phyloP scores from a whole-genome alignment of 345 rosid genomes.

The Ailanthus altissimus region DNA sequence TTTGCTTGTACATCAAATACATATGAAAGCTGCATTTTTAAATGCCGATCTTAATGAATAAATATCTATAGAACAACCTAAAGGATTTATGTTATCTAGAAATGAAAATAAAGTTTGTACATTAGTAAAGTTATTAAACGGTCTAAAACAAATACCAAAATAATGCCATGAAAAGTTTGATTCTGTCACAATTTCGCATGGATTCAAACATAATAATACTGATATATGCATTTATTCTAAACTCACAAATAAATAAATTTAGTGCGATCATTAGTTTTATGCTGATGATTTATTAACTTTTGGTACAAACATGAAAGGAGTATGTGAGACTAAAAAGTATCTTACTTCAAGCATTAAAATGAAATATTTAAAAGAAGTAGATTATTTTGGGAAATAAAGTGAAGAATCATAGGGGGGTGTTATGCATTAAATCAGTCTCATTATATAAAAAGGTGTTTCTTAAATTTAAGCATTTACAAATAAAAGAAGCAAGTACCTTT shows the following conservation, averaged over 20 bases:
- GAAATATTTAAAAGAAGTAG: not conserved
- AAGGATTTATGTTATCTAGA: not conserved
- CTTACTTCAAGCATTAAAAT: not conserved
- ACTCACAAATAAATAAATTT: not conserved
- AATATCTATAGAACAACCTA: not conserved
- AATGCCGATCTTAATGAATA: no score
- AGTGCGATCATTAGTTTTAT: not conserved
- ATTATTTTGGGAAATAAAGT: not conserved
- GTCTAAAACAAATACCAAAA: not conserved
- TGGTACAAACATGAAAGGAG: not conserved
- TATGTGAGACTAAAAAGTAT: not conserved
- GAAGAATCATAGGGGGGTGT: not conserved
- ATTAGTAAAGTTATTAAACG: no score
- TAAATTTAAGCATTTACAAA: not conserved
- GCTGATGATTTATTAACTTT: not conserved
- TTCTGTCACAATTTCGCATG: not conserved
- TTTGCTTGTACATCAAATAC: no score
- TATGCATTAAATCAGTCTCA: not conserved
- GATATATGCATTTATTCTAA: not conserved
- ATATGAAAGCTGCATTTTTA: not conserved
- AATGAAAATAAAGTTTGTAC: not conserved
- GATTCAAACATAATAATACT: not conserved
- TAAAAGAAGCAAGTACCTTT: not conserved
- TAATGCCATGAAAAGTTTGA: not conserved
- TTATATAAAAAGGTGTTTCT: not conserved